A percentile compares a stretch with the other conserved stretches of the same genome.
Conservation (phyloP, 495 filamentous ascomycete genomes). For the Trichoderma virens region DNA sequence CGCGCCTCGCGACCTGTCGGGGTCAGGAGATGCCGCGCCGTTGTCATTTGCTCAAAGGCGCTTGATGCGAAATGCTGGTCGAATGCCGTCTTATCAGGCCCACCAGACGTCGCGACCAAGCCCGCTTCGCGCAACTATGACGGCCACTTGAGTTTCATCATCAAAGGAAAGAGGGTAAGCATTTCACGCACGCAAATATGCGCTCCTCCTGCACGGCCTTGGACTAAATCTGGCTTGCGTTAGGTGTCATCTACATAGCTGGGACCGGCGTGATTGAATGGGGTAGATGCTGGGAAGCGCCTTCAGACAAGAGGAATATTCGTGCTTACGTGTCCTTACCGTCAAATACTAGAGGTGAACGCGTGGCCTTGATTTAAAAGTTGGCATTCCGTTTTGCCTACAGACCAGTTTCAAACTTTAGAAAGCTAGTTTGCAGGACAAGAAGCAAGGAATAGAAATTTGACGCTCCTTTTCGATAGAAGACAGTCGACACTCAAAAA, state of each 20-base stretch:
- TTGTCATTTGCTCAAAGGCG: conserved; percentile 25
- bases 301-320: conserved; percentile 1
- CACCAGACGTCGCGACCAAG: conserved; percentile 43
- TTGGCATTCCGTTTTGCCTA: conserved; percentile 1
- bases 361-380: background rate
- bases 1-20: conserved; percentile 28
- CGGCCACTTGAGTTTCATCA: conserved; percentile 43
- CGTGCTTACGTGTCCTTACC: conserved; percentile 4
- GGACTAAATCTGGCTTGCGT: background rate
- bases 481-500: too few relatives aligned
- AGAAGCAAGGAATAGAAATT: conserved; percentile 3
- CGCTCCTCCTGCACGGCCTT: background rate
- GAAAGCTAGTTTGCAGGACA: background rate
- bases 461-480: background rate
- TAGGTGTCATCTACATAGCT: conserved; percentile 5
- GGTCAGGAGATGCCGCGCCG: conserved; percentile 29
- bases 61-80: conserved; percentile 28
- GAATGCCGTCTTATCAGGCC: conserved; percentile 29
- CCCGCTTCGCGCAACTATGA: conserved; percentile 53
- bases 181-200: background rate
- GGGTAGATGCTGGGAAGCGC: conserved; percentile 5
- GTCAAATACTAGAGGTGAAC: background rate
- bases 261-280: conserved; percentile 2
- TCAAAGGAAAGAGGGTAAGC: conserved; percentile 13
- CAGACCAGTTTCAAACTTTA: background rate